Percentiles rank a stretch among this genome's conserved stretches.
Evolutionary conservation across 371 early-diverging fungal genomes (phyloP).

Genomic region (Ordospora colligata): DNA sequence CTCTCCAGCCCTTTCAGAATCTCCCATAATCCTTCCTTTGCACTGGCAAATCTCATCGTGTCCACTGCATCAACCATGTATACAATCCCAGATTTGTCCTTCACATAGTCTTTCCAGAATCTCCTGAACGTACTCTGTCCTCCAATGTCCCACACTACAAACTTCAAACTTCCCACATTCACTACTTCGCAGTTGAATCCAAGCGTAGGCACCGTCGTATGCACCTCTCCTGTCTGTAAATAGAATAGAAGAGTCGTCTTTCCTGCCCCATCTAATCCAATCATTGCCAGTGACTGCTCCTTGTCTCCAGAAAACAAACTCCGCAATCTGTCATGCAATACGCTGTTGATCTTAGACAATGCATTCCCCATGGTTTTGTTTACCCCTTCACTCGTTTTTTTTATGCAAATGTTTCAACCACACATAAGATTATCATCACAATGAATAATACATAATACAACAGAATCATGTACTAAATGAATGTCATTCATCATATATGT

Average conservation of each 20-base stretch:
- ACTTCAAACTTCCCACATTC: slow-evolving; percentile 56
- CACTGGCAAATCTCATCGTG: slow-evolving; percentile 73
- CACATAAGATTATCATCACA: too few species aligned
- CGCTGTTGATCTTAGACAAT: slow-evolving; percentile 12
- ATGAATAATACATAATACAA: too few species aligned
- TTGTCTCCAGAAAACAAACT: slow-evolving; percentile 14
- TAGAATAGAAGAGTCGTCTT: slow-evolving; percentile 67
- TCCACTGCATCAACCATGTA: slow-evolving; percentile 86
- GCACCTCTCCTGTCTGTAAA: slow-evolving; percentile 70
- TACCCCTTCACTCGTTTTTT: slow-evolving; percentile 10
- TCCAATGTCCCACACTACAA: slow-evolving; percentile 63
- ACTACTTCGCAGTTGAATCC: slow-evolving; percentile 63
- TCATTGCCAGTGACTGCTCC: slow-evolving; percentile 62
- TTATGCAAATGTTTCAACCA: not conserved
- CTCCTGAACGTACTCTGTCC: slow-evolving; percentile 62
- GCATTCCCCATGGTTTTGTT: slow-evolving; percentile 30
- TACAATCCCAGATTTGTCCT: slow-evolving; percentile 65
- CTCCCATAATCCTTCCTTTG: slow-evolving; percentile 64
- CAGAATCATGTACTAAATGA: too few species aligned
- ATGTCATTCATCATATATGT: too few species aligned
- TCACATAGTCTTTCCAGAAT: slow-evolving; percentile 62
- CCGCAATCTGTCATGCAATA: not conserved
- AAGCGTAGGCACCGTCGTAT: slow-evolving; percentile 84
- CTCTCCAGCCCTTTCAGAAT: slow-evolving; percentile 45
- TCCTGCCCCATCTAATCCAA: slow-evolving; percentile 69